phyloP scores from a whole-genome alignment of 2,329 filamentous ascomycete genomes.

The Myriangium duriaei region DNA sequence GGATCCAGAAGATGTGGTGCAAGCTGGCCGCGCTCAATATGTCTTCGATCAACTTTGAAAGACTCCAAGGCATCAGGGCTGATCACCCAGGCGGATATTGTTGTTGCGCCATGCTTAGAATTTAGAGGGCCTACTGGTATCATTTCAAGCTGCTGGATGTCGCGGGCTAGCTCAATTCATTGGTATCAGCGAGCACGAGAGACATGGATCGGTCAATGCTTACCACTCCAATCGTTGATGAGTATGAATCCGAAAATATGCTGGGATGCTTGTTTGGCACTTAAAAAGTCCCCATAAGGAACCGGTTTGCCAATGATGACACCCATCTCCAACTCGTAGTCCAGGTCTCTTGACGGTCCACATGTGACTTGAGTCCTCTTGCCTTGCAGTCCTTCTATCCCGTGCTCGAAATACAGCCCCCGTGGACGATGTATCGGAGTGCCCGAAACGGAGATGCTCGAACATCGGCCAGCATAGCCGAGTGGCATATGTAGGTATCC shows the following conservation, averaged over 20 bases:
- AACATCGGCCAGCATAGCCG: conserved; percentile 42
- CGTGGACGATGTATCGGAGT: conserved; percentile 36
- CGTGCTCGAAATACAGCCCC: conserved; percentile 28
- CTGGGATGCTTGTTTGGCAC: conserved; percentile 32
- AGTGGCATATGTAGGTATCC: conserved; percentile 37
- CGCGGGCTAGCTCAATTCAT: conserved; percentile 36
- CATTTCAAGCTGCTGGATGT: conserved; percentile 52
- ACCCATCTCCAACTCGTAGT: conserved; percentile 40
- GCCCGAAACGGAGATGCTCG: conserved; percentile 39
- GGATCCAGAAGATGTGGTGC: conserved; percentile 18
- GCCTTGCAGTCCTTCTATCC: conserved; percentile 24
- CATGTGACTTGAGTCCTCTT: conserved; percentile 38
- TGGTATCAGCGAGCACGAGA: too few species aligned
- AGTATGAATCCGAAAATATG: conserved; percentile 53
- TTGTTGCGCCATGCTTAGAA: conserved; percentile 48
- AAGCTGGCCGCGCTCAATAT: conserved; percentile 11
- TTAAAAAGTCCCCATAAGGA: conserved; percentile 25
- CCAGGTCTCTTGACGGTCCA: conserved; percentile 29
- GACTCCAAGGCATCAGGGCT: conserved; percentile 45
- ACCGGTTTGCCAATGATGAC: conserved; percentile 32
- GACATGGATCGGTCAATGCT: conserved; percentile 14
- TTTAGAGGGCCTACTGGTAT: conserved; percentile 48
- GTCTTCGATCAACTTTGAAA: conserved; percentile 18
- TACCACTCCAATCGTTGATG: conserved; percentile 49
- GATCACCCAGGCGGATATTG: conserved; percentile 50